Evolutionary conservation across 306 rosid species (phyloP).

Genomic region (Cicer yamashitae): DNA sequence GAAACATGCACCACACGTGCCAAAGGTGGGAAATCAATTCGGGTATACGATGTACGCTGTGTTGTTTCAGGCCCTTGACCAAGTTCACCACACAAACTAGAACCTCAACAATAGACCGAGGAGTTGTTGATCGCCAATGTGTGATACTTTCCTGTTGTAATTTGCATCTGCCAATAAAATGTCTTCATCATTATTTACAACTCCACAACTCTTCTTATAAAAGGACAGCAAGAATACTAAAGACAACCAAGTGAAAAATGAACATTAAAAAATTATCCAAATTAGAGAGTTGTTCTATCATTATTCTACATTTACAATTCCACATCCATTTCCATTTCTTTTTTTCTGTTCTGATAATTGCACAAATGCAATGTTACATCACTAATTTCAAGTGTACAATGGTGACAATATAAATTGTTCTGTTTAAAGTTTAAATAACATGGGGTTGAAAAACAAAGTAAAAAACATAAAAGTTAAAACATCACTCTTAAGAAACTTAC

Average conservation of each 20-base stretch:
- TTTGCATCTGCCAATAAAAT: slow-evolving; percentile 78
- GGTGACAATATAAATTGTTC: slow-evolving; percentile 3
- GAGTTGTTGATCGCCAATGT: slow-evolving; percentile 79
- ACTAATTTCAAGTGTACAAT: slow-evolving; percentile 2
- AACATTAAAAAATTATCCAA: background rate
- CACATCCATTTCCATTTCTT: slow-evolving; percentile 1
- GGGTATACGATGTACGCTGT: slow-evolving; percentile 74
- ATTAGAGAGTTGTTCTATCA: background rate
- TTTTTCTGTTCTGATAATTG: background rate
- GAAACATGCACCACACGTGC: slow-evolving; percentile 76
- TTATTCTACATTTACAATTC: slow-evolving; percentile 4
- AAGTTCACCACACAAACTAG: slow-evolving; percentile 86
- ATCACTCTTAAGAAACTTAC: background rate
- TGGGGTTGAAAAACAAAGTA: slow-evolving; percentile 18
- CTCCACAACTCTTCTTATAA: slow-evolving; percentile 22
- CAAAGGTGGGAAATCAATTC: slow-evolving; percentile 67
- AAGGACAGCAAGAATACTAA: slow-evolving; percentile 7
- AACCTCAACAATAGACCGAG: slow-evolving; percentile 86
- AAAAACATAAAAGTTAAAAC: background rate
- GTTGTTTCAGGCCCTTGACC: slow-evolving; percentile 90
- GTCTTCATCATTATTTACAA: slow-evolving; percentile 40
- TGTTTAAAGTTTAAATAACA: slow-evolving; percentile 1
- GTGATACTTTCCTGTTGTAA: slow-evolving; percentile 85
- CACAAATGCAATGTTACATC: background rate
- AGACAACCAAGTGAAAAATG: slow-evolving; percentile 6